Percentiles rank a stretch among this genome's conserved stretches.
These are phyloP conservation scores for Fistulina hepatica DNA, from an alignment of 1,284 basidiomycete genomes.

Conservation along the genomic window DNA sequence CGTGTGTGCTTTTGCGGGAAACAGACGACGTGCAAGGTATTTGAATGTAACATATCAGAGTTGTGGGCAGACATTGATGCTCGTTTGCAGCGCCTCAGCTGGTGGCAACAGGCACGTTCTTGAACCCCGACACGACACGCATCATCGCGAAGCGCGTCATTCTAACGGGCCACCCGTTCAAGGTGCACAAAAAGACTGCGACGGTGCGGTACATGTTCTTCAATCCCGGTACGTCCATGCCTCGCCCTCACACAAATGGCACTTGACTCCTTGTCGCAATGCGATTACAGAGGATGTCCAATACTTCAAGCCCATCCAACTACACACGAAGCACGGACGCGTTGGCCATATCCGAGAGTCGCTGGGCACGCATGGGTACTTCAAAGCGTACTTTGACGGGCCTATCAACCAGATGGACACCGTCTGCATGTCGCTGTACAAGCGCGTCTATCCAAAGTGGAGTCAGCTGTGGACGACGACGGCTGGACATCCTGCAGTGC, in stretches of 20 bases:
- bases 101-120: constrained; percentile 84
- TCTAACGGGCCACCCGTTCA: constrained; percentile 93
- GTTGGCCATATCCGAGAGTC: constrained; percentile 89
- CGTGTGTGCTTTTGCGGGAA: constrained; percentile 66
- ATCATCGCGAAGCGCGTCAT: constrained; percentile 90
- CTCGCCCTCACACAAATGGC: no score
- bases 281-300: constrained; percentile 64
- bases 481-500: no score
- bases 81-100: constrained; percentile 58
- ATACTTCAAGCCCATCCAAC: constrained; percentile 89
- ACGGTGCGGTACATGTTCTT: constrained; percentile 99
- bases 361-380: constrained; percentile 97
- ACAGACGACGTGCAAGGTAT: constrained; percentile 53
- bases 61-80: constrained; percentile 5
- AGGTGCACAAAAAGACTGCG: constrained; percentile 95
- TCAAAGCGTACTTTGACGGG: constrained; percentile 95
- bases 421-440: constrained; percentile 85
- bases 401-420: constrained; percentile 96
- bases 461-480: constrained; percentile 38
- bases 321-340: constrained; percentile 89
- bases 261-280: no score
- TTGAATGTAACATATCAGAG: background rate
- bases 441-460: constrained; percentile 86
- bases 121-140: constrained; percentile 84
- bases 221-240: constrained; percentile 56